Evolutionary conservation across 768 basidiomycete species (phyloP).

Genomic region (Naematelia aurantialba): DNA sequence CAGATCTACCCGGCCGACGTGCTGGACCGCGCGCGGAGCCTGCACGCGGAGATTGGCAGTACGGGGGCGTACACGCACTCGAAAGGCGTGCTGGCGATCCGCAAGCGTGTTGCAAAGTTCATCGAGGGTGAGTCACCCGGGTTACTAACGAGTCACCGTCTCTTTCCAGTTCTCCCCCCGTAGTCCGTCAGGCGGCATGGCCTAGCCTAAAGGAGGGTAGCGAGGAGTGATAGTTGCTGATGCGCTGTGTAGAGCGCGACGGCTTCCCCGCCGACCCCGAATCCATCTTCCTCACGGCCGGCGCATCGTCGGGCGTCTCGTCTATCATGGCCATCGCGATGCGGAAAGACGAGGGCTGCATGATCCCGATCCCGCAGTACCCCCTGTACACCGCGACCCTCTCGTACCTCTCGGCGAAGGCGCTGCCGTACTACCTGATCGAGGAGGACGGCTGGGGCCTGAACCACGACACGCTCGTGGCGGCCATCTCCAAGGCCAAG

Average conservation of each 20-base stretch:
- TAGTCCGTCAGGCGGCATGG: no score
- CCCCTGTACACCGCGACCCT: constrained; percentile 95
- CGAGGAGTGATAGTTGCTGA: background rate
- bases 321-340: constrained; percentile 46
- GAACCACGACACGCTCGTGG: constrained; percentile 63
- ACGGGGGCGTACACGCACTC: constrained; percentile 94
- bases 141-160: background rate
- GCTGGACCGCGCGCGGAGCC: constrained; percentile 71
- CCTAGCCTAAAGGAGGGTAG: no score
- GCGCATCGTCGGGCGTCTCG: constrained; percentile 91
- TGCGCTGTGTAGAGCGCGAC: constrained; percentile 67
- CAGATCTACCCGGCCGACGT: constrained; percentile 81
- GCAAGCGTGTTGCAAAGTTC: constrained; percentile 81
- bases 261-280: constrained; percentile 76
- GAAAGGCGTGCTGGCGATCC: constrained; percentile 84
- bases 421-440: constrained; percentile 84
- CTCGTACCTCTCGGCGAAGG: constrained; percentile 72
- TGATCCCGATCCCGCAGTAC: constrained; percentile 96
- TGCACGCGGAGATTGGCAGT: constrained; percentile 81
- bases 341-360: constrained; percentile 45
- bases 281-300: constrained; percentile 89
- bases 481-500: constrained; percentile 64
- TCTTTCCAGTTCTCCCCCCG: no score
- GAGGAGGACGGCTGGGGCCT: constrained; percentile 81
- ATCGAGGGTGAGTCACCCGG: constrained; percentile 67